phyloP scores from a whole-genome alignment of 345 rosid species.

The Odontarrhena argentea region DNA sequence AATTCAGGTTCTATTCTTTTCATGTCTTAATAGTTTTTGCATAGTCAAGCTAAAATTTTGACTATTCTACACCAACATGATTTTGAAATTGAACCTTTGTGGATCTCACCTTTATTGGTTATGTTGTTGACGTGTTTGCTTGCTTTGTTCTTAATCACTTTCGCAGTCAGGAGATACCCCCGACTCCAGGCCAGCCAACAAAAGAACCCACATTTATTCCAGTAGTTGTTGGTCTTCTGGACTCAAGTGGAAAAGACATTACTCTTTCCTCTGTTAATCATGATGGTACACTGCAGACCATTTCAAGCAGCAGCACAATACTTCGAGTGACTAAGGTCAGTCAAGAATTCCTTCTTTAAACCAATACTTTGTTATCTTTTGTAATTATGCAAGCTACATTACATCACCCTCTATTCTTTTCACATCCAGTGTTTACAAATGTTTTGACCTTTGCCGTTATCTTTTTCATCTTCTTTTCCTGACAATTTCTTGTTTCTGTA shows the following conservation, averaged over 20 bases:
- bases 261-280: slow-evolving; percentile 67
- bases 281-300: slow-evolving; percentile 58
- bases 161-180: slow-evolving; percentile 79
- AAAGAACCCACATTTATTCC: slow-evolving; percentile 96
- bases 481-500: slow-evolving; percentile 35
- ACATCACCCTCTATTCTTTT: not conserved
- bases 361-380: slow-evolving; percentile 1
- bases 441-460: slow-evolving; percentile 8
- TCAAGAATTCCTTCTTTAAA: slow-evolving; percentile 20
- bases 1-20: slow-evolving; percentile 64
- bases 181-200: slow-evolving; percentile 86
- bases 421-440: not conserved
- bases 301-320: slow-evolving; percentile 62
- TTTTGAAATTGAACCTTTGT: not conserved
- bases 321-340: slow-evolving; percentile 84
- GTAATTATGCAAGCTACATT: slow-evolving; percentile 16
- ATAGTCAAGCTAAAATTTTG: not conserved
- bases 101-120: not conserved
- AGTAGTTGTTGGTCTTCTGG: slow-evolving; percentile 71
- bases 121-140: slow-evolving; percentile 15
- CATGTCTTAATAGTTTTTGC: not conserved
- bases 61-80: not conserved
- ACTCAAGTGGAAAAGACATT: slow-evolving; percentile 82
- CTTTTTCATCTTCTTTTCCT: slow-evolving; percentile 6
- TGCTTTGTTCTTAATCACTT: slow-evolving; percentile 29